phyloP scores from a whole-genome alignment of 768 basidiomycete species.

The Tylopilus subfusipes region DNA sequence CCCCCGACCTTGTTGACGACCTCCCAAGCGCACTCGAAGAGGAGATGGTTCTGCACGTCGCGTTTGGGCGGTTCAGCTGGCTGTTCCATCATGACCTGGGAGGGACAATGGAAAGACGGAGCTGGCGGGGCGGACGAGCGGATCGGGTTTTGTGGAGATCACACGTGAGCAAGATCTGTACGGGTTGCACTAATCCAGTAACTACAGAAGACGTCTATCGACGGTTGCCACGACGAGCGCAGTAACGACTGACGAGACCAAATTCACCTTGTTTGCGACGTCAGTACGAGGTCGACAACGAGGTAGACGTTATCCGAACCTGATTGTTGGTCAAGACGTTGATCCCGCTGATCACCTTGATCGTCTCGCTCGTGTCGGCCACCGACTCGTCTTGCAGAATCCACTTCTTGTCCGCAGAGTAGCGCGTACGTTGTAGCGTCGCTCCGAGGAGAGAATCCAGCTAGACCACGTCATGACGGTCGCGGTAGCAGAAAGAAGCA shows the following conservation, averaged over 20 bases:
- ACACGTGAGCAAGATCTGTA: slow-evolving; percentile 22
- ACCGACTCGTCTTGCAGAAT: slow-evolving; percentile 58
- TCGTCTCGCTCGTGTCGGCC: slow-evolving; percentile 37
- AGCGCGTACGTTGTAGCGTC: slow-evolving; percentile 78
- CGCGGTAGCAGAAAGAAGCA: background rate
- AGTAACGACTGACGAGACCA: slow-evolving; percentile 41
- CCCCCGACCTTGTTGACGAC: slow-evolving; percentile 99
- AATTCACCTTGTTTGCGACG: slow-evolving; percentile 37
- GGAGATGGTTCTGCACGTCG: slow-evolving; percentile 73
- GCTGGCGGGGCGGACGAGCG: slow-evolving; percentile 1
- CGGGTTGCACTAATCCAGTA: slow-evolving; percentile 21
- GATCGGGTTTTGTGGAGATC: too few relatives aligned
- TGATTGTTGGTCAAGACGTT: slow-evolving; percentile 83
- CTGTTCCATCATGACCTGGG: slow-evolving; percentile 20
- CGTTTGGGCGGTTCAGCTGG: slow-evolving; percentile 39
- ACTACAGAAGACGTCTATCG: slow-evolving; percentile 22
- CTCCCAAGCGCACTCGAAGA: slow-evolving; percentile 98
- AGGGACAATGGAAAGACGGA: background rate
- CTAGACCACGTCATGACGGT: slow-evolving; percentile 34
- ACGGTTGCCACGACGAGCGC: slow-evolving; percentile 35
- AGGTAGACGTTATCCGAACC: slow-evolving; percentile 38
- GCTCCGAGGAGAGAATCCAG: slow-evolving; percentile 87
- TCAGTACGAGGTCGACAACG: background rate
- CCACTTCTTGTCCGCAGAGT: slow-evolving; percentile 54
- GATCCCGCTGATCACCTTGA: slow-evolving; percentile 59